These are phyloP conservation scores for Aspergillus fijiensis DNA, from an alignment of 2,329 filamentous ascomycete species.

Conservation along the genomic window DNA sequence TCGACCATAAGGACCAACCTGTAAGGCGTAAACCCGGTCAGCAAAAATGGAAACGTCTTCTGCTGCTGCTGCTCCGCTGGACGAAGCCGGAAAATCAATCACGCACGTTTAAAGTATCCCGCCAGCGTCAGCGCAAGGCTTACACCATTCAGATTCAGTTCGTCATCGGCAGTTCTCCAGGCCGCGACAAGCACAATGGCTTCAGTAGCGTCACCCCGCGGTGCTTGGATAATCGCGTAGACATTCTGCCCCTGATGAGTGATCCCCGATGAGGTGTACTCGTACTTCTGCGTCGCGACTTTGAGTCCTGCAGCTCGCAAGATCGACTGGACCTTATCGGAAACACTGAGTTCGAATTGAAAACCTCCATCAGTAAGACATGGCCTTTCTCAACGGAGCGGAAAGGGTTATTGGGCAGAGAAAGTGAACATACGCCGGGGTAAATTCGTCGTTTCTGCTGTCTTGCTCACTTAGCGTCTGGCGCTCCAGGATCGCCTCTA, in stretches of 20 bases:
- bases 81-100: not conserved
- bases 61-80: not conserved
- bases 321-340: constrained; percentile 71
- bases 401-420: not conserved
- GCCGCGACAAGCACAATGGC: constrained; percentile 90
- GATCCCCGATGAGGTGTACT: constrained; percentile 75
- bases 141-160: constrained; percentile 82
- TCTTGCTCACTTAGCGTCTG: constrained; percentile 15
- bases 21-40: constrained; percentile 14
- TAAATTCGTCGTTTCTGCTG: constrained; percentile 23
- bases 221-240: constrained; percentile 90
- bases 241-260: constrained; percentile 80
- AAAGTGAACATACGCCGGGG: constrained; percentile 27
- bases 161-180: constrained; percentile 77
- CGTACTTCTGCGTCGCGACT: constrained; percentile 82
- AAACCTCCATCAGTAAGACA: constrained; percentile 19
- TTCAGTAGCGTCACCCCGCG: constrained; percentile 92
- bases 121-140: constrained; percentile 82
- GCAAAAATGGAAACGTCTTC: not conserved
- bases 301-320: constrained; percentile 80
- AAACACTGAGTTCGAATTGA: constrained; percentile 45
- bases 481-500: constrained; percentile 53
- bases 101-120: constrained; percentile 83
- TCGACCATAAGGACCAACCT: constrained; percentile 97
- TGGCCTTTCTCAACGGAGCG: not conserved